Evolutionary conservation across 2,329 filamentous ascomycete genomes (phyloP), one percentile per base, ranked within the genome.

Genomic region (Microcyclospora tardicrescens): DNA sequence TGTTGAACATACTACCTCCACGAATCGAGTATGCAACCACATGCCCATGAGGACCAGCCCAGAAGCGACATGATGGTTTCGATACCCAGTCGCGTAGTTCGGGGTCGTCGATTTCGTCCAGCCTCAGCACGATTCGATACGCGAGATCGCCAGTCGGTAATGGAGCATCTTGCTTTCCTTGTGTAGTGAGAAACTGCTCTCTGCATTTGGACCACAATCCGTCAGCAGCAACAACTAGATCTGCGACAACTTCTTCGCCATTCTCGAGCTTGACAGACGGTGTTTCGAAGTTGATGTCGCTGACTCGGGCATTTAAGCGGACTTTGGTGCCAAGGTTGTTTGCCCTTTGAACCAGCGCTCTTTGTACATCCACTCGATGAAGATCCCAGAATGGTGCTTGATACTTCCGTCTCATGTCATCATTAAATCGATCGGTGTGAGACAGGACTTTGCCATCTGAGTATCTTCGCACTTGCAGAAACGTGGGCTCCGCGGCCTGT

Each of bases 81-180:
- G 61, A 53, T 1, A 81, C 68, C 60, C 72, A 72, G 0, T 66
- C 60, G 13, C 61, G 59, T 3, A 81, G 54, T 1, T 66, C 60
- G 15, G 62, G 58, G 32, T 77, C 72, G 0, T 59, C 46, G 1
- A 79, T 64, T 24, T 76, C 62, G 6, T 72, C 65, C 0, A 69
- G 50, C 0, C 60, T 55, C 2, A 81, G 60, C 0, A 78, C 69
- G 28, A 81, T 71, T 2, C 77, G 65, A 49, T 79, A 82, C 1
- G 77, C 78, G 11, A 81, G 55, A 51, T 82, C 77, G 0, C 77
- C 77, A 0, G 76, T 81, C 0, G 73, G 68, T 6, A 68, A 53
- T 0, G 77, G 73, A 5, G 61, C 57, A 28, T 72, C 68, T 19
- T 45, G 44, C 31, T 45, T 46, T 16, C 53, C 55, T 3, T 62